Base-by-base conservation (phyloP, 2,329 filamentous ascomycete species). In the Stachybotrys elegans region DNA sequence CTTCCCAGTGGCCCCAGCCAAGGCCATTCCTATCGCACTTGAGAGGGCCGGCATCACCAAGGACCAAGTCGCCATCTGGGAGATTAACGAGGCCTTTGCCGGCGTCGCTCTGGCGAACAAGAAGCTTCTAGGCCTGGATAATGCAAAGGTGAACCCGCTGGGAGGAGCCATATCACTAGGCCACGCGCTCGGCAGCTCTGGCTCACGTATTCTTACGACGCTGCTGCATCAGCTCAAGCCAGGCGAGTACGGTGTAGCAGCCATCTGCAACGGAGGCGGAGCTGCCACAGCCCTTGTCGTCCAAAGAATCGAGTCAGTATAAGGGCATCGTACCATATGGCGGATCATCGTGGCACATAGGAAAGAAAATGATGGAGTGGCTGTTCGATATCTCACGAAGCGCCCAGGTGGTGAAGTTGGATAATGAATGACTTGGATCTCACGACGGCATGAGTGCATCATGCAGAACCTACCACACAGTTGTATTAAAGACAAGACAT, bases 61-160 rank as follows among this genome's bases (percentile, higher is more conserved):
- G 68, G 86, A 94, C 38, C 87, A 97, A 65, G 89, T 98, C 37
- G 84, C 92, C 5, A 72, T 96, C 19, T 97, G 93, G 92, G 93
- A 97, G 65, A 95, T 98, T 68, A 98, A 98, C 66, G 93, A 98
- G 70, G 93, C 93, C 0, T 98, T 98, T 62, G 92, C 93, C 22
- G 88, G 88, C 5, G 91, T 96, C 22, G 93, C 96, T 66, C 90
- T 93, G 62, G 91, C 92, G 34, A 96, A 97, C 60, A 85, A 88
- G 58, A 91, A 95, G 84, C 90, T 94, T 49, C 78, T 95, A 25
- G 88, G 86, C 35, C 78, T 96, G 3, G 78, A 91, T 51, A 75
- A 79, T 38, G 88, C 88, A 32, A 84, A 81, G 27, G 88, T 96
- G 35, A 96, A 97, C 66, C 85, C 85, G 38, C 76, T 94, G 3